Evolutionary conservation across 129 eudicot species (phyloP).

Genomic region (Flaveria ramosissima): DNA sequence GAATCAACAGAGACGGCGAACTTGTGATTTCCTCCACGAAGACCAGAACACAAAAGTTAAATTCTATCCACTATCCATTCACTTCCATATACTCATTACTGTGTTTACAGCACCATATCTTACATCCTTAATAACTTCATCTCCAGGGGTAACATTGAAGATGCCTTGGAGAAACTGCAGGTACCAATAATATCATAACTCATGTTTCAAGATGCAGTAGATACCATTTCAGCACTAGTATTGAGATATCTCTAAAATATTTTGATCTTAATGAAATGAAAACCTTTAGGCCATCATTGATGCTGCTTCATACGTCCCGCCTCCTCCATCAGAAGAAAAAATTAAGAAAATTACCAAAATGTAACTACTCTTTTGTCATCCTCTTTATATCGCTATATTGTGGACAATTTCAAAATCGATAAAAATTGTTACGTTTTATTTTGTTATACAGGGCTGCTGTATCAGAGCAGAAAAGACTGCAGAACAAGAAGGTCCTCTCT

Average conservation of each 20-base stretch:
- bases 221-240: not conserved
- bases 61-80: constrained; percentile 29
- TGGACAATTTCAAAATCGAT: not conserved
- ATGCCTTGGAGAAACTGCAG: constrained; percentile 84
- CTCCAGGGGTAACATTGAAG: constrained; percentile 78
- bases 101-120: constrained; percentile 21
- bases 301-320: constrained; percentile 95
- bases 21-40: constrained; percentile 82
- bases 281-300: constrained; percentile 73
- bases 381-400: not conserved
- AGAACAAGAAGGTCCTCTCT: constrained; percentile 67
- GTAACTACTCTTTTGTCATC: constrained; percentile 36
- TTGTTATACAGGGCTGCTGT: constrained; percentile 58
- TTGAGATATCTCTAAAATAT: not conserved
- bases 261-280: constrained; percentile 12
- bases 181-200: constrained; percentile 34
- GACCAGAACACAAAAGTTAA: constrained; percentile 83
- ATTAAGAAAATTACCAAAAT: constrained; percentile 63
- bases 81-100: not conserved
- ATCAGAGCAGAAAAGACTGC: constrained; percentile 69
- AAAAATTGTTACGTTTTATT: not conserved
- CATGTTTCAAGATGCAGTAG: constrained; percentile 7
- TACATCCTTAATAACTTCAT: constrained; percentile 13
- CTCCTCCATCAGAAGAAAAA: constrained; percentile 92
- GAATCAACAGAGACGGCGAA: constrained; percentile 95